phyloP scores from a whole-genome alignment of 2,329 filamentous ascomycete genomes.

The Penicillium sp. region DNA sequence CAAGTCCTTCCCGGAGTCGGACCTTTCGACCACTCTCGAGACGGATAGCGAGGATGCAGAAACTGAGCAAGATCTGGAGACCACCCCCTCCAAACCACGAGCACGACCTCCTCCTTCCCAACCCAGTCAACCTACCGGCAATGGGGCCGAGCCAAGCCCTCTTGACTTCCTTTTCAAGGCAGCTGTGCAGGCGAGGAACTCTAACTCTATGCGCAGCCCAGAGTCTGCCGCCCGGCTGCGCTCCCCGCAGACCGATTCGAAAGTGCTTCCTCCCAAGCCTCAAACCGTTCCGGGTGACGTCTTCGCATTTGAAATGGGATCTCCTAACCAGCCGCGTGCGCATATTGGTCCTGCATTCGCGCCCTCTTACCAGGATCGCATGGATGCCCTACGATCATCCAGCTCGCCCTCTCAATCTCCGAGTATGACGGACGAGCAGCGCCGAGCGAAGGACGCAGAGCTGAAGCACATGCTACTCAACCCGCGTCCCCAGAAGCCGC shows the following conservation, averaged over 20 bases:
- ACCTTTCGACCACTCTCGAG: constrained; percentile 33
- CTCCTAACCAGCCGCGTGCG: constrained; percentile 46
- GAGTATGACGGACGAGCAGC: constrained; percentile 37
- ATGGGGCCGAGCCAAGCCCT: constrained; percentile 53
- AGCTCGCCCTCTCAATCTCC: constrained; percentile 24
- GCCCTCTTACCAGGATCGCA: constrained; percentile 49
- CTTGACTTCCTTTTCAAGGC: constrained; percentile 88
- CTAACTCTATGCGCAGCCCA: constrained; percentile 49
- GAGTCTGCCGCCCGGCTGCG: constrained; percentile 43
- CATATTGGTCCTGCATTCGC: constrained; percentile 64
- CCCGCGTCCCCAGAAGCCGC: constrained; percentile 36
- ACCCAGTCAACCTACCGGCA: not conserved
- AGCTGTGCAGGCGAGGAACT: constrained; percentile 62
- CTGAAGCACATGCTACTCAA: constrained; percentile 46
- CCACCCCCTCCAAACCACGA: constrained; percentile 46
- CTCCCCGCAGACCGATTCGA: constrained; percentile 47
- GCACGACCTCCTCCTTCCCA: constrained; percentile 26
- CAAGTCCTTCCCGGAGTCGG: constrained; percentile 65
- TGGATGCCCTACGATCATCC: constrained; percentile 41
- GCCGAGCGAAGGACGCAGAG: constrained; percentile 42
- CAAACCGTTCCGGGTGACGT: constrained; percentile 53
- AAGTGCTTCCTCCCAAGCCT: constrained; percentile 40
- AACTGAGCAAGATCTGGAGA: constrained; percentile 31
- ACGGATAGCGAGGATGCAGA: constrained; percentile 42
- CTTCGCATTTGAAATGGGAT: constrained; percentile 66